Evolutionary conservation across 306 rosid species (phyloP).

Genomic region (Lathyrus sativus): DNA sequence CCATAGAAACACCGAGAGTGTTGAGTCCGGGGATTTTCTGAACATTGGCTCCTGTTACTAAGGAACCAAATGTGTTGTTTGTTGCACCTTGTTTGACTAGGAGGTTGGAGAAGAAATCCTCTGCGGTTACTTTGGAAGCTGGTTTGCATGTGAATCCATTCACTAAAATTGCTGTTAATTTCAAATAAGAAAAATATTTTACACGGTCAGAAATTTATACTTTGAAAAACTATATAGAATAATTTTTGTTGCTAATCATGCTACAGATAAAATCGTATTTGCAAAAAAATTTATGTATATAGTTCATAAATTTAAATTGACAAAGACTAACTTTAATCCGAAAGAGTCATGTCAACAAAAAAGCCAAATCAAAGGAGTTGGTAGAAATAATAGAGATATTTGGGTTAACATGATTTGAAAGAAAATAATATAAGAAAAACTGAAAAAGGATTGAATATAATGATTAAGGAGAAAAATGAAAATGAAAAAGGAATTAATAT

Average conservation of each 20-base stretch:
- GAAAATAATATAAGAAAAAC: background rate
- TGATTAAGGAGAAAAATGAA: conserved; percentile 27
- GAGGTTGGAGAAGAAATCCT: conserved; percentile 65
- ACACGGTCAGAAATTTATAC: too few relatives aligned
- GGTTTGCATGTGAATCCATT: conserved; percentile 80
- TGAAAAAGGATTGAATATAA: conserved; percentile 12
- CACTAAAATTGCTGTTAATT: too few relatives aligned
- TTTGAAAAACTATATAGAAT: too few relatives aligned
- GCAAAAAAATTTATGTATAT: too few relatives aligned
- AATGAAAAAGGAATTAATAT: background rate
- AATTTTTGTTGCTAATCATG: too few relatives aligned
- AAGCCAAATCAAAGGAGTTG: conserved; percentile 31
- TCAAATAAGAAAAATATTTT: too few relatives aligned
- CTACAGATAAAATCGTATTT: too few relatives aligned
- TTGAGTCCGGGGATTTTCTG: conserved; percentile 77
- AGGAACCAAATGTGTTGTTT: conserved; percentile 71
- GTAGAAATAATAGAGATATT: conserved; percentile 15
- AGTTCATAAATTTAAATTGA: too few relatives aligned
- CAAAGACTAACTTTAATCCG: too few relatives aligned
- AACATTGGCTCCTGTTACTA: conserved; percentile 74
- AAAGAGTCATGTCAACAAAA: background rate
- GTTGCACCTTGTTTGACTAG: conserved; percentile 71
- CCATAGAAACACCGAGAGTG: conserved; percentile 78
- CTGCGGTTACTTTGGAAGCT: conserved; percentile 47
- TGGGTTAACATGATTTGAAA: conserved; percentile 19